Conservation (phyloP, 345 rosid species). For the Melastoma malabathricum region DNA sequence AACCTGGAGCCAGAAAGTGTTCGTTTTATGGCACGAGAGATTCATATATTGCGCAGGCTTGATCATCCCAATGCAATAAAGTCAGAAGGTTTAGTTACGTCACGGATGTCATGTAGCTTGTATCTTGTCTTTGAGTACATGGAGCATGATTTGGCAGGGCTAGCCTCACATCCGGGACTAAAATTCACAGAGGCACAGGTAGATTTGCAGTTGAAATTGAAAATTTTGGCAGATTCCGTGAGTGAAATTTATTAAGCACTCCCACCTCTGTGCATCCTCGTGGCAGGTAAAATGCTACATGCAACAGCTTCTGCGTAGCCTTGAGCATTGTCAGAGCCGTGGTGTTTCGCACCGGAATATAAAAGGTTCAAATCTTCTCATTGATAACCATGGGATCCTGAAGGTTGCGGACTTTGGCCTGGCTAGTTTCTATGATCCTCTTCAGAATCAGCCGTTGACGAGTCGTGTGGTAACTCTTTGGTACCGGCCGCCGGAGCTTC, state of each 20-base stretch:
- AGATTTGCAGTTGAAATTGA: not conserved
- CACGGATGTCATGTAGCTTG: constrained; percentile 98
- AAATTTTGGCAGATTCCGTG: too few relatives aligned
- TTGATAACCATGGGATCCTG: constrained; percentile 77
- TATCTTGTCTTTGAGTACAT: constrained; percentile 97
- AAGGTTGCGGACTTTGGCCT: constrained; percentile 97
- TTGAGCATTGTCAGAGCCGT: constrained; percentile 93
- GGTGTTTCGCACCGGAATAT: constrained; percentile 92
- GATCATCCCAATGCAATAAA: constrained; percentile 91
- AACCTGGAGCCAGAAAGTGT: constrained; percentile 94
- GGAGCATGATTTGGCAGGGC: constrained; percentile 98
- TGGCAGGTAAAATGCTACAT: constrained; percentile 87
- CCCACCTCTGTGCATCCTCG: too few relatives aligned
- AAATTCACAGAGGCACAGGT: constrained; percentile 95
- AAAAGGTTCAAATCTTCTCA: constrained; percentile 90
- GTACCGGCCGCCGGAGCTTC: constrained; percentile 97
- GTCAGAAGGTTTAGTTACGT: constrained; percentile 93
- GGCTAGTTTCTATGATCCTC: constrained; percentile 79
- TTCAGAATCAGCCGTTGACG: constrained; percentile 60
- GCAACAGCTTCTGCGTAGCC: constrained; percentile 75
- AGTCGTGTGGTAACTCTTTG: constrained; percentile 98
- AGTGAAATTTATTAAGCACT: too few relatives aligned
- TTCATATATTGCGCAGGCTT: constrained; percentile 82
- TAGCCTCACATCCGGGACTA: constrained; percentile 78
- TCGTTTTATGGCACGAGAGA: constrained; percentile 96